Base-by-base conservation (phyloP, 1,284 basidiomycete species). In the Erythrobasidium hasegawianum region DNA sequence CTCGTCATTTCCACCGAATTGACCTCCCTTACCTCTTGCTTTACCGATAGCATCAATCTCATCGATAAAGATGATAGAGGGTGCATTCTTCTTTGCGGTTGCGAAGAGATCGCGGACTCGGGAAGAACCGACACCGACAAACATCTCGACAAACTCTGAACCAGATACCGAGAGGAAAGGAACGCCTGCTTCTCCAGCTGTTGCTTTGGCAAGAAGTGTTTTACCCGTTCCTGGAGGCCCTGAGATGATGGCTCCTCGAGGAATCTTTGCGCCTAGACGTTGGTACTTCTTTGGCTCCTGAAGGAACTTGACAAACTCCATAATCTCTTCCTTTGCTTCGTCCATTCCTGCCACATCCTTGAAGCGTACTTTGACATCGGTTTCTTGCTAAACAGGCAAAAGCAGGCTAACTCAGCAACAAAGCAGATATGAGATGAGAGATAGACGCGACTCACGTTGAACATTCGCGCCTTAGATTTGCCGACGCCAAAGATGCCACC, bases 1-100 rank as follows among this genome's bases (percentile, higher is more conserved):
- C 78, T 99, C 95, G 76, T 98, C 95, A 79, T 97, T 97, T 20
- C 95, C 95, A 50, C 74, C 74, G 73, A 95, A 86, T 70, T 82
- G 84, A 45, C 90, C 89, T 47, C 88, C 87, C 78, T 95, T 95
- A 55, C 89, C 88, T 76, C 95, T 85, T 16, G 90, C 84, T 81
- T 97, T 97, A 64, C 95, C 96, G 75, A 99, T 98, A 56, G 96
- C 95, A 78, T 99, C 95, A 70, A 97, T 97, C 79, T 98, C 95
- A 79, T 98, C 95, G 92, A 98, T 97, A 81, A 98, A 97, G 77
- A 98, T 96, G 81, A 98, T 97, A 77, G 88, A 90, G n/a, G 96
- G 95, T 26, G 96, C 92, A 76, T 96, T 86, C 82, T 97, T 97
- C 84, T 92, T 95, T 61, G 95, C 95, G 1, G 88, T 93, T 29